Conservation (phyloP, 1,284 basidiomycete species). For the Pulveroboletus sp. region DNA sequence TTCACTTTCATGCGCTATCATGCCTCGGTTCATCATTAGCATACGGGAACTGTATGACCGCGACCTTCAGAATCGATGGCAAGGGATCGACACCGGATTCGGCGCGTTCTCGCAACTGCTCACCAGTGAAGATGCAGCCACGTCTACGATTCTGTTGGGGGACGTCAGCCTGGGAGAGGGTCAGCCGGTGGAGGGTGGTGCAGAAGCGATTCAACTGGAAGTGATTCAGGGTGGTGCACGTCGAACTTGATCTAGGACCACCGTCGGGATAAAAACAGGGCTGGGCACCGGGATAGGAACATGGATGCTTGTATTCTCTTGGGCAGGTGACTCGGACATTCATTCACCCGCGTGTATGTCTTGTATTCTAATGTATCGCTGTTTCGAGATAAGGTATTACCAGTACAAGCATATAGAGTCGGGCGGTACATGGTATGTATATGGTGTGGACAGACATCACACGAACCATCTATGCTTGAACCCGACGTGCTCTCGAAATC, state of each 20-base stretch:
- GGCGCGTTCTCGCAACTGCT: not conserved
- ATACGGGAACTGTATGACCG: slow-evolving; percentile 14
- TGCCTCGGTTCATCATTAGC: slow-evolving; percentile 19
- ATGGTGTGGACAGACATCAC: too few species aligned
- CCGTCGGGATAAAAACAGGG: not conserved
- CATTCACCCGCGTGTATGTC: not conserved
- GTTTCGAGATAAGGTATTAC: too few species aligned
- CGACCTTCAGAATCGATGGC: not conserved
- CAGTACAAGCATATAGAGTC: too few species aligned
- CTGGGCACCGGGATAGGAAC: not conserved
- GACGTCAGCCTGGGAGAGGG: not conserved
- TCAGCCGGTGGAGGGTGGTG: not conserved
- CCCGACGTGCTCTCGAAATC: too few species aligned
- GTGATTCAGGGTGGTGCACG: not conserved
- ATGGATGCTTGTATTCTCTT: not conserved
- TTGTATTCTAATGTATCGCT: not conserved
- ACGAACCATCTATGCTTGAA: too few species aligned
- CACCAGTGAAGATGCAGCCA: not conserved
- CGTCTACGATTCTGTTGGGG: not conserved
- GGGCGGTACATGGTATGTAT: too few species aligned
- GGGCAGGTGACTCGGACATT: not conserved
- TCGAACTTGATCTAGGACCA: not conserved
- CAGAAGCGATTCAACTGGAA: not conserved
- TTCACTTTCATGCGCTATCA: slow-evolving; percentile 12
- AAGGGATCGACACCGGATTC: slow-evolving; percentile 16